Percentiles rank a stretch among this genome's conserved stretches.
These are phyloP conservation scores for Crucibulum laeve DNA, from an alignment of 768 basidiomycete genomes.

Conservation along the genomic window DNA sequence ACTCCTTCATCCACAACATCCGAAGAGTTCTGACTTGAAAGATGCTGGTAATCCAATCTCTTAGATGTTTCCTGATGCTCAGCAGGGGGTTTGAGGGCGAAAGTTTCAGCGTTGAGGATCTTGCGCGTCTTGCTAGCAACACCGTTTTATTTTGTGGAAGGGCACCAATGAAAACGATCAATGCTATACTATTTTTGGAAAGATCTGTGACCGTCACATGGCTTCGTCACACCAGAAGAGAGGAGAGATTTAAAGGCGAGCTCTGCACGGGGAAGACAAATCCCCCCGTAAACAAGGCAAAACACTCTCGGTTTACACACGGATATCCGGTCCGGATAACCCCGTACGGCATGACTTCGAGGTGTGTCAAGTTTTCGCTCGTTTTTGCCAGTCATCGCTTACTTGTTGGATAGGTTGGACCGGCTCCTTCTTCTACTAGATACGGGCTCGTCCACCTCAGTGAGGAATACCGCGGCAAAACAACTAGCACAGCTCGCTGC, in stretches of 20 bases:
- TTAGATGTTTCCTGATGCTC: too few species aligned
- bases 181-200: conserved; percentile 16
- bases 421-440: conserved; percentile 94
- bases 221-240: conserved; percentile 24
- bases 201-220: conserved; percentile 23
- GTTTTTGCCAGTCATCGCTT: conserved; percentile 1
- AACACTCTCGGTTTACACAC: conserved; percentile 27
- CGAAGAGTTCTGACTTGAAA: too few species aligned
- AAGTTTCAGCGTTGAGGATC: too few species aligned
- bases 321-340: conserved; percentile 46
- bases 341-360: conserved; percentile 72
- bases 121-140: too few species aligned
- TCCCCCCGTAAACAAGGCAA: conserved; percentile 51
- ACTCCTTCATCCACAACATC: background rate
- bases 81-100: too few species aligned
- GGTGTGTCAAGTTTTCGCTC: conserved; percentile 40
- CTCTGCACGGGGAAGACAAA: conserved; percentile 44
- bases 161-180: conserved; percentile 10
- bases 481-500: conserved; percentile 91
- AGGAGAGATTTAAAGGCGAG: conserved; percentile 66
- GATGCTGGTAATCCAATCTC: too few species aligned
- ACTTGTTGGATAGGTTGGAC: conserved; percentile 68
- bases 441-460: conserved; percentile 86
- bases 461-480: conserved; percentile 93
- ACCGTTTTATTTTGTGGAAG: conserved; percentile 6